Evolutionary conservation across 192 early-diverging fungal species (phyloP).

Genomic region (Linnemannia elongata): DNA sequence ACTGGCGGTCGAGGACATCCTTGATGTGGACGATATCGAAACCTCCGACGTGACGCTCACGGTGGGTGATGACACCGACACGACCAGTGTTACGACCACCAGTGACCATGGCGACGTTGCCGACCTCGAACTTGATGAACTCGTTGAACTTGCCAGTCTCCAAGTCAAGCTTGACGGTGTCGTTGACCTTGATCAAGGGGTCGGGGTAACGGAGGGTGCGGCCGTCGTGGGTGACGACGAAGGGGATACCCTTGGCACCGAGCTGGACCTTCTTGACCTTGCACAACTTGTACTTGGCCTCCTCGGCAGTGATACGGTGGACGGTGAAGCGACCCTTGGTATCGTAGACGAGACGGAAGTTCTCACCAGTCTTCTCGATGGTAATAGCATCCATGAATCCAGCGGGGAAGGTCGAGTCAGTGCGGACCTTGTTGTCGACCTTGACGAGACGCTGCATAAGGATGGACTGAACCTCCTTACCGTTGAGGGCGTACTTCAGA

Average conservation of each 20-base stretch:
- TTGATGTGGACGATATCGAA: conserved; percentile 99
- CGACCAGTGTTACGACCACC: conserved; percentile 99
- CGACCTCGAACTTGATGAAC: conserved; percentile 97
- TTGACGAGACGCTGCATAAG: conserved; percentile 99
- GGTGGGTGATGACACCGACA: conserved; percentile 96
- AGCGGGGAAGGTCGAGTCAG: conserved; percentile 83
- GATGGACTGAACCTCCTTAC: conserved; percentile 96
- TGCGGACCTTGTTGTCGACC: conserved; percentile 94
- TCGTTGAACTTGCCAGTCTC: conserved; percentile 93
- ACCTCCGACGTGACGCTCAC: conserved; percentile 97
- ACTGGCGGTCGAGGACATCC: conserved; percentile 94
- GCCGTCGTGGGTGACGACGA: conserved; percentile 98
- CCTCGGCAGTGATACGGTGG: conserved; percentile 98
- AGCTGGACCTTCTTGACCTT: conserved; percentile 98
- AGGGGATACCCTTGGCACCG: conserved; percentile 96
- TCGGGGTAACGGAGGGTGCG: conserved; percentile 99
- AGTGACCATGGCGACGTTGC: conserved; percentile 97
- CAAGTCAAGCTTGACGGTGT: conserved; percentile 97
- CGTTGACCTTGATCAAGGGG: conserved; percentile 99
- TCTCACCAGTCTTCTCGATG: conserved; percentile 97
- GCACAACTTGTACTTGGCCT: conserved; percentile 99
- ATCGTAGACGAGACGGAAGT: conserved; percentile 99
- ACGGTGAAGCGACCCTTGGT: conserved; percentile 99
- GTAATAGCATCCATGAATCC: conserved; percentile 85
- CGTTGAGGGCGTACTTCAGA: conserved; percentile 98